Evolutionary conservation across 2,329 filamentous ascomycete genomes (phyloP).

Genomic region (Calcarisporium arbuscula): DNA sequence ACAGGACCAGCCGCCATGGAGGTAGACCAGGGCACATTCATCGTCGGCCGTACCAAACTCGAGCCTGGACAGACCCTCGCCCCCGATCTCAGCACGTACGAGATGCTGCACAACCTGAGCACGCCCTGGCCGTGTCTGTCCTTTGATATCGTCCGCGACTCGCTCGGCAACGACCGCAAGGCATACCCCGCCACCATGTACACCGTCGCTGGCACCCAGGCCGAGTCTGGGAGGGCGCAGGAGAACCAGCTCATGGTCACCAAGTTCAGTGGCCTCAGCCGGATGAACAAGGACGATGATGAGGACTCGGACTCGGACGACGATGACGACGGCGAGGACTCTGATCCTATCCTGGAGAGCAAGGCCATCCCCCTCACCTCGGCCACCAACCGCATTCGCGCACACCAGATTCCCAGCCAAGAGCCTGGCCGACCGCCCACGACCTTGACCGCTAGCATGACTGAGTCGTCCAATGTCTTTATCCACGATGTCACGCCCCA

Average conservation of each 20-base stretch:
- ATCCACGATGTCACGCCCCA: slow-evolving; percentile 94
- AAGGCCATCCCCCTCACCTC: slow-evolving; percentile 79
- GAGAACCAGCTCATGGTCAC: slow-evolving; percentile 95
- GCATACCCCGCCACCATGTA: slow-evolving; percentile 96
- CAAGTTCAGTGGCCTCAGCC: slow-evolving; percentile 88
- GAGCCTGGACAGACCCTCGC: slow-evolving; percentile 85
- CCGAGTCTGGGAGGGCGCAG: slow-evolving; percentile 63
- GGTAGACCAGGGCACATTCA: slow-evolving; percentile 89
- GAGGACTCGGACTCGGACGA: slow-evolving; percentile 66
- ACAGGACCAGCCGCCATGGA: slow-evolving; percentile 69
- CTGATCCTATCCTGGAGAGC: slow-evolving; percentile 90
- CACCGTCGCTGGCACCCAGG: slow-evolving; percentile 90
- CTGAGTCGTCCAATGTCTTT: slow-evolving; percentile 78
- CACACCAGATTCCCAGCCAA: slow-evolving; percentile 69
- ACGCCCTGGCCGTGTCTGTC: slow-evolving; percentile 96
- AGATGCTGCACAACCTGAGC: slow-evolving; percentile 92
- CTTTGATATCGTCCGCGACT: slow-evolving; percentile 85
- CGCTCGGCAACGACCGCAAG: slow-evolving; percentile 80
- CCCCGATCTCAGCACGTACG: slow-evolving; percentile 89
- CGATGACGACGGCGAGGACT: slow-evolving; percentile 65
- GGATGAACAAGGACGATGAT: slow-evolving; percentile 66
- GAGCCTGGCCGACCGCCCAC: slow-evolving; percentile 67
- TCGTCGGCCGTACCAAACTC: slow-evolving; percentile 87
- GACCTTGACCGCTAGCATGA: slow-evolving; percentile 86
- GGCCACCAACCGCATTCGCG: slow-evolving; percentile 89